phyloP scores from a whole-genome alignment of 2,329 filamentous ascomycete species.

The Penicillium vulpinum region DNA sequence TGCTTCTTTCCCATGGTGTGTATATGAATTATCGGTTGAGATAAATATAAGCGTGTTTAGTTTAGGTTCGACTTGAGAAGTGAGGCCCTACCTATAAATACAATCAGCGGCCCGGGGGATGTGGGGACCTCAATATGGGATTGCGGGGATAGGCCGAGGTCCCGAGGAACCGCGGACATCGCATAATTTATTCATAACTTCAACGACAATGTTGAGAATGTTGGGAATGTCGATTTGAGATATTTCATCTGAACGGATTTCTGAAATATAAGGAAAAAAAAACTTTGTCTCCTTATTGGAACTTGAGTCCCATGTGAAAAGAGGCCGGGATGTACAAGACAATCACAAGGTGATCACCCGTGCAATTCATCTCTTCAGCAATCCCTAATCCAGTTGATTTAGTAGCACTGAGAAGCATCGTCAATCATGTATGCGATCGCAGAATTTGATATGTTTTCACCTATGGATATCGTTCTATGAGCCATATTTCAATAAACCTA shows the following conservation, averaged over 20 bases:
- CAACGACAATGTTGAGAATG: background rate
- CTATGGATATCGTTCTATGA: background rate
- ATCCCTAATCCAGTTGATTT: background rate
- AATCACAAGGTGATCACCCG: background rate
- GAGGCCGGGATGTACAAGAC: background rate
- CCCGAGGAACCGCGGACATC: slow-evolving; percentile 29
- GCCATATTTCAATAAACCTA: background rate
- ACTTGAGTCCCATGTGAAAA: background rate
- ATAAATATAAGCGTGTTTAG: background rate
- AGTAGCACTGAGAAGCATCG: background rate
- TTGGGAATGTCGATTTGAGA: no score
- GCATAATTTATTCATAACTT: slow-evolving; percentile 4
- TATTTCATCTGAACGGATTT: no score
- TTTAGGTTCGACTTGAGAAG: background rate
- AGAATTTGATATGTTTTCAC: background rate
- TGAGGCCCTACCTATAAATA: slow-evolving; percentile 3
- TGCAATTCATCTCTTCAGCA: background rate
- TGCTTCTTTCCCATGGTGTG: slow-evolving; percentile 53
- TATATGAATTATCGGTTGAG: slow-evolving; percentile 19
- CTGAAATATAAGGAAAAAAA: background rate
- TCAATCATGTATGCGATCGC: background rate
- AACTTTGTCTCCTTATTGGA: background rate
- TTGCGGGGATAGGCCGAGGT: slow-evolving; percentile 38
- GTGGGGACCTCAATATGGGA: slow-evolving; percentile 15
- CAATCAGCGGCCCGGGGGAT: background rate